Evolutionary conservation across 768 basidiomycete genomes (phyloP).

Genomic region (Strobilomyces dryophilus): DNA sequence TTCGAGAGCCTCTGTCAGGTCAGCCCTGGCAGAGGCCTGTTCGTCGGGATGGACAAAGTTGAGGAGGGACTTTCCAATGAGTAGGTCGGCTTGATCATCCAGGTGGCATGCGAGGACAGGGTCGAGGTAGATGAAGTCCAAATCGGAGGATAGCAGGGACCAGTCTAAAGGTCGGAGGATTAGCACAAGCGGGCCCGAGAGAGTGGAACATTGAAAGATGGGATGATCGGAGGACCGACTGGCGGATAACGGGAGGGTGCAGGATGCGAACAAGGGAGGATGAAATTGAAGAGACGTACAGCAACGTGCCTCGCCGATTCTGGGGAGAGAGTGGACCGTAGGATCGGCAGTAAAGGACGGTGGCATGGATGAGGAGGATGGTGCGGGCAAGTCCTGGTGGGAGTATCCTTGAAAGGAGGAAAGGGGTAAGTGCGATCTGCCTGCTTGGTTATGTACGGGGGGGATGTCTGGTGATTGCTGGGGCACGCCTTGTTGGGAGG

Average conservation of each 20-base stretch:
- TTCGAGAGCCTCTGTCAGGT: constrained; percentile 70
- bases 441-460: constrained; percentile 30
- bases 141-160: constrained; percentile 71
- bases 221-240: constrained; percentile 24
- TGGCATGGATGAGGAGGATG: constrained; percentile 26
- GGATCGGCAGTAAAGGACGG: constrained; percentile 35
- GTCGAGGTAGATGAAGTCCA: constrained; percentile 80
- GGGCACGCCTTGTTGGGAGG: constrained; percentile 31
- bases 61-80: constrained; percentile 69
- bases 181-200: constrained; percentile 17
- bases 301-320: constrained; percentile 69
- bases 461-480: constrained; percentile 26
- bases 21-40: constrained; percentile 65
- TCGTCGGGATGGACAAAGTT: constrained; percentile 85
- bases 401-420: constrained; percentile 35
- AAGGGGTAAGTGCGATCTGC: constrained; percentile 36
- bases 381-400: constrained; percentile 29
- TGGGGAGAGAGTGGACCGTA: constrained; percentile 39
- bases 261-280: constrained; percentile 6
- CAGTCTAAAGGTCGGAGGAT: constrained; percentile 52
- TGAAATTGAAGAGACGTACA: constrained; percentile 45
- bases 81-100: constrained; percentile 59
- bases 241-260: constrained; percentile 2
- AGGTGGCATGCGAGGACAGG: constrained; percentile 74
- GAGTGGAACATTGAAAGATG: constrained; percentile 9